phyloP scores from a whole-genome alignment of 345 rosid species.

The Euphorbia peplus region DNA sequence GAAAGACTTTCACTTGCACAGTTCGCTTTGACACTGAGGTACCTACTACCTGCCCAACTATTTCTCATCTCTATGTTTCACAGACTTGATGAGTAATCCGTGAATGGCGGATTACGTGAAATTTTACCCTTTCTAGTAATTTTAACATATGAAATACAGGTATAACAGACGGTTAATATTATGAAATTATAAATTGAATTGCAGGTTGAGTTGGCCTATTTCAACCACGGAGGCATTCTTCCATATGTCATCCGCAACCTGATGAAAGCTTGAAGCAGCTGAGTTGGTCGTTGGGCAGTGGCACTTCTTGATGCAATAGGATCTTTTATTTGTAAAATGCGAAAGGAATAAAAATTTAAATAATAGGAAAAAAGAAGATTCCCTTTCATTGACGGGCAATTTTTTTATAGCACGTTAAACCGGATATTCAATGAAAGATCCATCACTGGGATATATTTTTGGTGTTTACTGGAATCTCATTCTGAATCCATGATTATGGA shows the following conservation, averaged over 20 bases:
- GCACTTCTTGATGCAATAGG: conserved; percentile 9
- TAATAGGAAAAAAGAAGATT: conserved; percentile 19
- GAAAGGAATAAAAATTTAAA: conserved; percentile 34
- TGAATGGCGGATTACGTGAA: background rate
- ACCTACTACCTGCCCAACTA: too few relatives aligned
- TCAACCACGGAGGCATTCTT: conserved; percentile 93
- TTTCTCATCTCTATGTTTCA: background rate
- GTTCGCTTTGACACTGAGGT: conserved; percentile 99
- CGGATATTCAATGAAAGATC: background rate
- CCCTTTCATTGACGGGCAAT: conserved; percentile 27
- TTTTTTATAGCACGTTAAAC: conserved; percentile 9
- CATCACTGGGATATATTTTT: background rate
- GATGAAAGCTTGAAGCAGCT: conserved; percentile 42
- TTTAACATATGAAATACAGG: background rate
- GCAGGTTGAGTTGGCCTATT: conserved; percentile 95
- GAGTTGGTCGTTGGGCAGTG: background rate
- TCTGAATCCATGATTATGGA: conserved; percentile 7
- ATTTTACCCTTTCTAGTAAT: background rate
- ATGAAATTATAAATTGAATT: conserved; percentile 1
- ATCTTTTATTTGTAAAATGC: conserved; percentile 18
- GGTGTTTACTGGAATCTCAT: background rate
- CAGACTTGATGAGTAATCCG: background rate
- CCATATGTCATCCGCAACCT: conserved; percentile 88
- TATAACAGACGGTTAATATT: background rate
- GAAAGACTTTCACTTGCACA: conserved; percentile 88